These are phyloP conservation scores for Salix dunnii DNA, from an alignment of 345 rosid species.

Conservation along the genomic window DNA sequence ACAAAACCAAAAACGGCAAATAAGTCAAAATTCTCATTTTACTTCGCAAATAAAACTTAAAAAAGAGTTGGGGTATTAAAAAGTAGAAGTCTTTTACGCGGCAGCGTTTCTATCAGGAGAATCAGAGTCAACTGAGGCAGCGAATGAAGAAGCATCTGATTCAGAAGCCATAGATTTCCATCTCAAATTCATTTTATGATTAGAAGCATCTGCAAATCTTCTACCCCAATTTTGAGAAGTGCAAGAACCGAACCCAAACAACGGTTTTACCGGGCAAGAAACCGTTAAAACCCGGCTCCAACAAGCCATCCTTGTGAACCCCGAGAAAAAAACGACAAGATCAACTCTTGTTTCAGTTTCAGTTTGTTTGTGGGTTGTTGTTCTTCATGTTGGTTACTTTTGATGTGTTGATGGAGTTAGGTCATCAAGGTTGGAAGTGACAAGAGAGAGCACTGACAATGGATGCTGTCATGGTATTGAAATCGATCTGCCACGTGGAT, in stretches of 20 bases:
- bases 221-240: background rate
- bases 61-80: background rate
- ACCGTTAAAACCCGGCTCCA: slow-evolving; percentile 52
- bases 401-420: background rate
- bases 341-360: too few relatives aligned
- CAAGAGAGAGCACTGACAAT: slow-evolving; percentile 22
- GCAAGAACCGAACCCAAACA: slow-evolving; percentile 5
- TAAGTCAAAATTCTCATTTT: too few relatives aligned
- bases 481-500: slow-evolving; percentile 5
- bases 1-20: background rate
- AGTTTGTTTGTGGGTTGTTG: too few relatives aligned
- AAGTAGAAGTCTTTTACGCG: slow-evolving; percentile 31
- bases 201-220: slow-evolving; percentile 14
- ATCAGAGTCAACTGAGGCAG: slow-evolving; percentile 53
- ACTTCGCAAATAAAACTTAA: background rate
- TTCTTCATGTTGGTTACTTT: too few relatives aligned
- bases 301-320: slow-evolving; percentile 37
- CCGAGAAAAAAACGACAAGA: background rate
- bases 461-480: background rate
- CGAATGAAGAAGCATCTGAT: slow-evolving; percentile 46
- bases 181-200: slow-evolving; percentile 28
- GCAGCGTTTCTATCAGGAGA: slow-evolving; percentile 48
- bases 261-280: slow-evolving; percentile 45
- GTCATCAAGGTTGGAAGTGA: slow-evolving; percentile 8
- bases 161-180: slow-evolving; percentile 60